phyloP scores from a whole-genome alignment of 1,284 basidiomycete species.

The Cryptococcus sp. region DNA sequence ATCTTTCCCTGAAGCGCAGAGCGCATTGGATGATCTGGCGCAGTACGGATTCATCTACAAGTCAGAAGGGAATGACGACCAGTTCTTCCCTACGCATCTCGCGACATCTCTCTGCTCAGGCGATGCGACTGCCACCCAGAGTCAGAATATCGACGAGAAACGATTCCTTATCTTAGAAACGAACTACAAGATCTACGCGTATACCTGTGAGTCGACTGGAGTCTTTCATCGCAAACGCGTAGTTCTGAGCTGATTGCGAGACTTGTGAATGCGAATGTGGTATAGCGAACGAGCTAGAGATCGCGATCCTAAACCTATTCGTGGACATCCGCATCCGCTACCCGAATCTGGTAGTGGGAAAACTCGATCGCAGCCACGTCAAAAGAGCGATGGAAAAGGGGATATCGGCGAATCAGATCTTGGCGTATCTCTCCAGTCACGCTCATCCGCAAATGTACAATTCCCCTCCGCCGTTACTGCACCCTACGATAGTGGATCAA shows the following conservation, averaged over 20 bases:
- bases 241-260: background rate
- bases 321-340: conserved; percentile 90
- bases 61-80: conserved; percentile 61
- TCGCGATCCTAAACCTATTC: conserved; percentile 93
- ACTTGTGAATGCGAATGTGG: too few relatives aligned
- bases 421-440: conserved; percentile 89
- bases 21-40: conserved; percentile 87
- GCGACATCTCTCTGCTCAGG: conserved; percentile 80
- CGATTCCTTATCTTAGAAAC: conserved; percentile 97
- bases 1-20: conserved; percentile 74
- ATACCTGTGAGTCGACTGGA: conserved; percentile 70
- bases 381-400: conserved; percentile 92
- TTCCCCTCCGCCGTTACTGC: conserved; percentile 58
- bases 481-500: conserved; percentile 85
- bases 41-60: conserved; percentile 95
- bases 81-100: conserved; percentile 93
- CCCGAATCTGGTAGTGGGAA: conserved; percentile 92
- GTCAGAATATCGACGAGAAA: conserved; percentile 57
- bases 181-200: conserved; percentile 97
- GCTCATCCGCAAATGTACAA: conserved; percentile 98
- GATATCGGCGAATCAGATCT: conserved; percentile 96
- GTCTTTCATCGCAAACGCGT: background rate
- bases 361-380: conserved; percentile 91
- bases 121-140: conserved; percentile 63
- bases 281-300: conserved; percentile 89